Evolutionary conservation across 495 filamentous ascomycete species (phyloP).

Genomic region (Durotheca rogersii): DNA sequence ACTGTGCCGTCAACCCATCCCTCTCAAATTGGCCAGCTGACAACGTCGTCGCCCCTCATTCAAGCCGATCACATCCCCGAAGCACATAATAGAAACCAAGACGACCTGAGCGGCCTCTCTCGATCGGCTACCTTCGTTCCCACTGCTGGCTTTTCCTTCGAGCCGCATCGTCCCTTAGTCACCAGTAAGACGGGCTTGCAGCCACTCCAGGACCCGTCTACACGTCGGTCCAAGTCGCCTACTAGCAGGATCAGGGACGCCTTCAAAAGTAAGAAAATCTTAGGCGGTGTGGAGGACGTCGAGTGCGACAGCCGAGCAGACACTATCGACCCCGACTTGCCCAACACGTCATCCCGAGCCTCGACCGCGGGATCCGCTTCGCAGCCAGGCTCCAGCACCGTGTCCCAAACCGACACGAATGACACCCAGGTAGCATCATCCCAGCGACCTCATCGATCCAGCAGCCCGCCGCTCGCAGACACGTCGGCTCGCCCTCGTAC

Average conservation of each 20-base stretch:
- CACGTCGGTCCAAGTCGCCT: conserved; percentile 47
- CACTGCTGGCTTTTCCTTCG: conserved; percentile 17
- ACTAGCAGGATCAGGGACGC: conserved; percentile 48
- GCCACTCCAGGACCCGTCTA: conserved; percentile 37
- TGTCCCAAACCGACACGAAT: conserved; percentile 26
- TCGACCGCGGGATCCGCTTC: conserved; percentile 17
- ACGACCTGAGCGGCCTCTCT: conserved; percentile 27
- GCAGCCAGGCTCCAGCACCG: conserved; percentile 18
- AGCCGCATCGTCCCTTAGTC: conserved; percentile 24
- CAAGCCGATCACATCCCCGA: conserved; percentile 54
- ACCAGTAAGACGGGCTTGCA: conserved; percentile 37
- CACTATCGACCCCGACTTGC: conserved; percentile 18
- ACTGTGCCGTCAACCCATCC: conserved; percentile 64
- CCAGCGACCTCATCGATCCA: conserved; percentile 35
- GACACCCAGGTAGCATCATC: conserved; percentile 24
- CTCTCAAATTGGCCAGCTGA: conserved; percentile 78
- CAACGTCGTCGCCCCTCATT: conserved; percentile 78
- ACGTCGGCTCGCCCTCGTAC: conserved; percentile 45
- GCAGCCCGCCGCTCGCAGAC: conserved; percentile 35
- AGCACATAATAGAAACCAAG: conserved; percentile 31
- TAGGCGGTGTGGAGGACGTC: conserved; percentile 10
- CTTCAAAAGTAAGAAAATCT: conserved; percentile 43
- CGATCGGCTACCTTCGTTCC: conserved; percentile 28
- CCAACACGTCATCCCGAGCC: conserved; percentile 20
- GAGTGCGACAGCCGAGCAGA: conserved; percentile 22